phyloP scores from a whole-genome alignment of 768 basidiomycete species.

The Punctularia strigosozonata region DNA sequence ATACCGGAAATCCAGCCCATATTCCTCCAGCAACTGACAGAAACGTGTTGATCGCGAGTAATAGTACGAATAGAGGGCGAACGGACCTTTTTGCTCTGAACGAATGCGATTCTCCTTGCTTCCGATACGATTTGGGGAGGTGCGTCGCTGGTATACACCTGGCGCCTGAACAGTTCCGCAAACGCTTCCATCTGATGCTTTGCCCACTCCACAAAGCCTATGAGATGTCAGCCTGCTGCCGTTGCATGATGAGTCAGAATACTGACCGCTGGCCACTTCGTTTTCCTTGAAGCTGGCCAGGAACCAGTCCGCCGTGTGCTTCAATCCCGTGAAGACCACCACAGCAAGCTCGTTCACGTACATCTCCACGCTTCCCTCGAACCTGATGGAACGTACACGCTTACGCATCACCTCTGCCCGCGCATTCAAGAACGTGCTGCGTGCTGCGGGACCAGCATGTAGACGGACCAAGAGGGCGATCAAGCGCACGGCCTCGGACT shows the following conservation, averaged over 20 bases:
- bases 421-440: constrained; percentile 72
- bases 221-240: constrained; percentile 2
- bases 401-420: constrained; percentile 63
- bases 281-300: constrained; percentile 93
- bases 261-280: constrained; percentile 82
- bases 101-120: constrained; percentile 61
- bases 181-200: constrained; percentile 76
- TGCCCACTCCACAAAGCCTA: constrained; percentile 94
- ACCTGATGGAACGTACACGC: constrained; percentile 77
- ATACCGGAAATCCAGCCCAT: constrained; percentile 88
- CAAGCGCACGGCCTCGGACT: constrained; percentile 58
- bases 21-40: constrained; percentile 90
- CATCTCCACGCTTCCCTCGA: constrained; percentile 77
- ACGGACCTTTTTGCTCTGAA: constrained; percentile 75
- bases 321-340: constrained; percentile 88
- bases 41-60: not conserved
- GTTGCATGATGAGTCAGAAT: not conserved
- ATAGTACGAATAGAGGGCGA: too few relatives aligned
- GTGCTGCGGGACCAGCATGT: constrained; percentile 65
- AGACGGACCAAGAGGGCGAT: constrained; percentile 66
- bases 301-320: constrained; percentile 98
- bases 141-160: constrained; percentile 80
- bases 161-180: constrained; percentile 76
- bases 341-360: constrained; percentile 84
- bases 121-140: constrained; percentile 64